These are phyloP conservation scores for Ogataea hybrid DNA, from an alignment of 1,139 yeast genomes.

Conservation along the genomic window DNA sequence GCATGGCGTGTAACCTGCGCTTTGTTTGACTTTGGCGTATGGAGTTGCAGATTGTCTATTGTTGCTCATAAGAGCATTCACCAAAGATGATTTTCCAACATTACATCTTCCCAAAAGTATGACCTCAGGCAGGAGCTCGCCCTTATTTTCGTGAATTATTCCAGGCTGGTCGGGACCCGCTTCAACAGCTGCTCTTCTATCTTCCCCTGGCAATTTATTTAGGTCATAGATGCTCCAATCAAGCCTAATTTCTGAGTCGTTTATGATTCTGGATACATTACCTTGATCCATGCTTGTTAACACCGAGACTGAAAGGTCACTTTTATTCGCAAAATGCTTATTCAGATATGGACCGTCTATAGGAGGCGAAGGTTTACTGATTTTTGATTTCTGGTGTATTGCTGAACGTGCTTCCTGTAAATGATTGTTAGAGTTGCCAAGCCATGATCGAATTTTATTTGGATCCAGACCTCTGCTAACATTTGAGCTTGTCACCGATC, in stretches of 20 bases:
- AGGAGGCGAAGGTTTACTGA: not conserved
- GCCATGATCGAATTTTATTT: no score
- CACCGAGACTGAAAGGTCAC: constrained; percentile 9
- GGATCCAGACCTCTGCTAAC: no score
- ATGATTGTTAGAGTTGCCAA: no score
- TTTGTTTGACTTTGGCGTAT: constrained; percentile 32
- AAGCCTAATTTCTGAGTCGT: constrained; percentile 40
- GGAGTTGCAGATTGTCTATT: constrained; percentile 30
- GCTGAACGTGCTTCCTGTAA: no score
- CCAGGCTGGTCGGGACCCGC: no score
- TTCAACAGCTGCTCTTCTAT: constrained; percentile 36
- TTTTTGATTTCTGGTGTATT: no score
- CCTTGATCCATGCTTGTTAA: constrained; percentile 13
- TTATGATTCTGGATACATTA: constrained; percentile 40
- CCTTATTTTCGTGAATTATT: not conserved
- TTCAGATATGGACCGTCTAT: constrained; percentile 19
- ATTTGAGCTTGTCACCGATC: no score
- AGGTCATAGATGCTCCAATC: constrained; percentile 62
- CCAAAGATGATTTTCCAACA: constrained; percentile 77
- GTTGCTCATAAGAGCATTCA: constrained; percentile 51
- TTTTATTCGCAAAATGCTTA: constrained; percentile 8
- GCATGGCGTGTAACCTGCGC: constrained; percentile 76
- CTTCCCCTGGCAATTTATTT: constrained; percentile 58
- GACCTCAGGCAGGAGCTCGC: constrained; percentile 58
- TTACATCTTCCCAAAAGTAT: constrained; percentile 77